Conservation (phyloP, 345 rosid genomes). For the Populus deltoides region DNA sequence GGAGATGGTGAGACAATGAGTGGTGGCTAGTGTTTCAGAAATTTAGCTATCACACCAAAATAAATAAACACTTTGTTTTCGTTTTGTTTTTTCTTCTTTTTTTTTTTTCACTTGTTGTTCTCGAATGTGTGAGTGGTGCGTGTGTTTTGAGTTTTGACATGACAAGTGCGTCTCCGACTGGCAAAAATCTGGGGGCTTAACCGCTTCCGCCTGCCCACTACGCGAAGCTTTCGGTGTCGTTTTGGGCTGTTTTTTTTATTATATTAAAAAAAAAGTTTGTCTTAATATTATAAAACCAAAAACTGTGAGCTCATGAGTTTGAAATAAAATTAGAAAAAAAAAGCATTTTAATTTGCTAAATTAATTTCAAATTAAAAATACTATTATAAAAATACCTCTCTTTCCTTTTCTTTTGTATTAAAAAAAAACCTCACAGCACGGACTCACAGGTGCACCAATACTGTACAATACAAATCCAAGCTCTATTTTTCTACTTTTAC, state of each 20-base stretch:
- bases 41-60: background rate
- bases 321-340: too few relatives aligned
- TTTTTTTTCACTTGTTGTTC: background rate
- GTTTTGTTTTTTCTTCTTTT: background rate
- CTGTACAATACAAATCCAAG: too few relatives aligned
- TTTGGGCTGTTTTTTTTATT: background rate
- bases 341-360: too few relatives aligned
- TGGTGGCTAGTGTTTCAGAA: conserved; percentile 33
- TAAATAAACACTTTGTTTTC: background rate
- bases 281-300: too few relatives aligned
- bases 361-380: too few relatives aligned
- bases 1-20: conserved; percentile 27
- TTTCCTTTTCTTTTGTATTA: too few relatives aligned
- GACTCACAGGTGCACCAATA: too few relatives aligned
- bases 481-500: too few relatives aligned
- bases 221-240: background rate
- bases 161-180: background rate
- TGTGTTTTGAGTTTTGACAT: background rate
- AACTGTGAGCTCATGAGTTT: too few relatives aligned
- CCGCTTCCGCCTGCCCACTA: background rate
- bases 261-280: background rate
- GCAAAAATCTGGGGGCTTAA: background rate
- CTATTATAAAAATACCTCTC: too few relatives aligned
- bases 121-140: background rate
- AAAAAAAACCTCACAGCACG: too few relatives aligned